Percentiles rank a stretch among this genome's conserved stretches.
These are phyloP conservation scores for Mycena vulgaris DNA, from an alignment of 768 basidiomycete species.

Conservation along the genomic window DNA sequence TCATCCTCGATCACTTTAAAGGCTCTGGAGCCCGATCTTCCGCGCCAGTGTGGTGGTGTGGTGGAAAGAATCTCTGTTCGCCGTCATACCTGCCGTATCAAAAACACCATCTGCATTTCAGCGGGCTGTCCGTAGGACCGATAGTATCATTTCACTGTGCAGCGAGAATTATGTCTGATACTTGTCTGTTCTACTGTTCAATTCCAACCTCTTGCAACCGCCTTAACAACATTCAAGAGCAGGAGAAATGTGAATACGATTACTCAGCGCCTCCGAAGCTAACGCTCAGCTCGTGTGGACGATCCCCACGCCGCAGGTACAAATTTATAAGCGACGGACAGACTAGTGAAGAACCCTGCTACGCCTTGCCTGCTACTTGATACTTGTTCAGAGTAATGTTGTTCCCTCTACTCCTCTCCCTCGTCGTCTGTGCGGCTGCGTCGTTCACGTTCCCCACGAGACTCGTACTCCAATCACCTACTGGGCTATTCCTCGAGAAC, in stretches of 20 bases:
- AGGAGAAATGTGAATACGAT: constrained; percentile 12
- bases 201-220: constrained; percentile 9
- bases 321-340: constrained; percentile 15
- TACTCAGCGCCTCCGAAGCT: constrained; percentile 18
- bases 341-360: constrained; percentile 11
- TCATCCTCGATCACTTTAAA: constrained; percentile 6
- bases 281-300: constrained; percentile 19
- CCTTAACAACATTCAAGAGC: constrained; percentile 7
- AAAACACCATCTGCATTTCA: constrained; percentile 19
- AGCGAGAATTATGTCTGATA: constrained; percentile 17
- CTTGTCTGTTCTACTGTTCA: constrained; percentile 6
- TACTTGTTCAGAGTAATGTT: constrained; percentile 15
- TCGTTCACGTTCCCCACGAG: constrained; percentile 21
- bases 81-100: constrained; percentile 15
- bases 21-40: constrained; percentile 17
- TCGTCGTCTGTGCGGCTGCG: constrained; percentile 11
- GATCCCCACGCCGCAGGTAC: constrained; percentile 14
- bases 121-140: constrained; percentile 13
- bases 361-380: constrained; percentile 9
- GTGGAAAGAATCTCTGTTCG: constrained; percentile 22
- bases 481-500: constrained; percentile 24
- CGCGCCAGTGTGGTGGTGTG: constrained; percentile 14
- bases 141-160: constrained; percentile 20
- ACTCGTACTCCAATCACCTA: constrained; percentile 17
- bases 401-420: constrained; percentile 17